Percentiles rank a stretch among this genome's conserved stretches.
phyloP scores from a whole-genome alignment of 2,329 filamentous ascomycete genomes.

The Scorias spongiosa region DNA sequence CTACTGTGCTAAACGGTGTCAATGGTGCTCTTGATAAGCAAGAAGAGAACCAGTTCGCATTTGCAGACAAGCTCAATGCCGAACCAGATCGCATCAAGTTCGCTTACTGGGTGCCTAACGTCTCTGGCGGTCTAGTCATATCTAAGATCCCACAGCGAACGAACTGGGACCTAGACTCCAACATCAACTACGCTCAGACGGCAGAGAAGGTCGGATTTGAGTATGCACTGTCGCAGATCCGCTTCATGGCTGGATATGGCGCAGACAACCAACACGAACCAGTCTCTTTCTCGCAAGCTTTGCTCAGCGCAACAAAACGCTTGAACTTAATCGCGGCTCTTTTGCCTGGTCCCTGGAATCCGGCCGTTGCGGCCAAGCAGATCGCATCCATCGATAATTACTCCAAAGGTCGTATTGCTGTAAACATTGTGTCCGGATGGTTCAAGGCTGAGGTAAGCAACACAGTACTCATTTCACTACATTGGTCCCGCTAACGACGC shows the following conservation, averaged over 20 bases:
- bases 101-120: slow-evolving; percentile 32
- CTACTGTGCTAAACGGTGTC: not conserved
- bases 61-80: slow-evolving; percentile 26
- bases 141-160: slow-evolving; percentile 37
- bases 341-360: slow-evolving; percentile 36
- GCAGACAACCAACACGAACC: slow-evolving; percentile 36
- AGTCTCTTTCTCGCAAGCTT: slow-evolving; percentile 36
- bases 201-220: slow-evolving; percentile 36
- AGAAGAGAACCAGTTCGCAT: slow-evolving; percentile 11
- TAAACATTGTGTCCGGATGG: slow-evolving; percentile 40
- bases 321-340: slow-evolving; percentile 38
- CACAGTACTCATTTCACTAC: not conserved
- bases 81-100: slow-evolving; percentile 31
- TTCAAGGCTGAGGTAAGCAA: slow-evolving; percentile 32
- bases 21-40: slow-evolving; percentile 3
- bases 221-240: slow-evolving; percentile 37
- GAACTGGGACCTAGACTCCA: slow-evolving; percentile 34
- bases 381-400: slow-evolving; percentile 40
- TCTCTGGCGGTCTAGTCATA: slow-evolving; percentile 38
- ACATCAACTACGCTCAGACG: slow-evolving; percentile 34
- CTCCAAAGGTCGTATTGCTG: slow-evolving; percentile 34
- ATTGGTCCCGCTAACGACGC: slow-evolving; percentile 2
- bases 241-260: slow-evolving; percentile 35
- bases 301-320: slow-evolving; percentile 32
- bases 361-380: slow-evolving; percentile 38